These are phyloP conservation scores for Xylaria telfairii DNA, from an alignment of 495 filamentous ascomycete species.

Conservation along the genomic window DNA sequence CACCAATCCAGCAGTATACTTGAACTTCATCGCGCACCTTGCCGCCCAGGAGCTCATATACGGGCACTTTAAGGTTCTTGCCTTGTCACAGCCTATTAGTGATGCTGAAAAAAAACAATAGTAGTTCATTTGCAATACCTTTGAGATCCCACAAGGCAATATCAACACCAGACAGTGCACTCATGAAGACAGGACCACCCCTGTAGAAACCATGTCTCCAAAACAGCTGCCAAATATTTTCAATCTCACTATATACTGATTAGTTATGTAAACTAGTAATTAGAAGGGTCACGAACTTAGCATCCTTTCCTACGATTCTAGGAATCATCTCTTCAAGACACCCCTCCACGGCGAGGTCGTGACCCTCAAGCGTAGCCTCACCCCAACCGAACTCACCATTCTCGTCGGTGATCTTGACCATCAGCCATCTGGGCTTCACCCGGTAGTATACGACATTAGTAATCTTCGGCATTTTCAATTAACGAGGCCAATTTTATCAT, in stretches of 20 bases:
- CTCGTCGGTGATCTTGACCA: constrained; percentile 69
- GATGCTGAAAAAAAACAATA: background rate
- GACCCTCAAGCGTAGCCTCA: constrained; percentile 69
- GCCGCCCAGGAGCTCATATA: constrained; percentile 75
- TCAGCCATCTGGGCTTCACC: constrained; percentile 69
- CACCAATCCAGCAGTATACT: constrained; percentile 84
- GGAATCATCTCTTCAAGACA: constrained; percentile 63
- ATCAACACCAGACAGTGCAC: constrained; percentile 75
- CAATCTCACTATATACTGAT: constrained; percentile 66
- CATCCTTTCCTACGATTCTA: constrained; percentile 64
- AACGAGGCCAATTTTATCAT: background rate
- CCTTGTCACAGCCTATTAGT: constrained; percentile 29
- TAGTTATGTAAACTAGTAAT: background rate
- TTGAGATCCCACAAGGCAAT: constrained; percentile 85
- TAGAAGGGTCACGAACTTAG: constrained; percentile 52
- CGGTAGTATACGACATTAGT: constrained; percentile 53
- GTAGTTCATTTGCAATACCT: constrained; percentile 18
- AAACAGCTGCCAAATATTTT: constrained; percentile 75
- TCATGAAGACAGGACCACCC: constrained; percentile 81
- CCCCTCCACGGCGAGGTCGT: constrained; percentile 68
- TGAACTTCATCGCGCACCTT: constrained; percentile 72
- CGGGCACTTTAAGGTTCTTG: constrained; percentile 65
- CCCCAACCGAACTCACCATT: constrained; percentile 67
- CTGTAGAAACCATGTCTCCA: constrained; percentile 76
- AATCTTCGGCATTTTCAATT: constrained; percentile 21